Evolutionary conservation across 2,329 filamentous ascomycete genomes (phyloP).

Genomic region (Xylaria sp.): DNA sequence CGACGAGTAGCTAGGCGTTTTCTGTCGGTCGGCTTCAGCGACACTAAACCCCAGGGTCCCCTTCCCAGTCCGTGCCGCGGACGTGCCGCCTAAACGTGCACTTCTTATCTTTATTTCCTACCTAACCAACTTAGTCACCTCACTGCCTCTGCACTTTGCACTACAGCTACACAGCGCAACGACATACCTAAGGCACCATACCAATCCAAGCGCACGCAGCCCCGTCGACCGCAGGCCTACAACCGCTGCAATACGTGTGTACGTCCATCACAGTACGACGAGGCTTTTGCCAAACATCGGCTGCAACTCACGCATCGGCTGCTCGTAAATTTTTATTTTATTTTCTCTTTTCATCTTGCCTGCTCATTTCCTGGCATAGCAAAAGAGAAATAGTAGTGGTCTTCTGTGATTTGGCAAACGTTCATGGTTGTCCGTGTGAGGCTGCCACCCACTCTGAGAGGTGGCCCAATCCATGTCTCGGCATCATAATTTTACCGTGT

Average conservation of each 20-base stretch:
- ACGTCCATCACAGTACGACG: not conserved
- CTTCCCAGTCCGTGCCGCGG: conserved; percentile 21
- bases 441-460: conserved; percentile 45
- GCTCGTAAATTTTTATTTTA: not conserved
- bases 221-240: conserved; percentile 11
- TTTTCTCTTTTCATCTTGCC: not conserved
- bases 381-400: conserved; percentile 12
- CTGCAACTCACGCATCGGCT: not conserved
- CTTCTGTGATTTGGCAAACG: conserved; percentile 13
- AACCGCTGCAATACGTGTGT: conserved; percentile 18
- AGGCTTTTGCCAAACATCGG: conserved; percentile 11
- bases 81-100: conserved; percentile 11
- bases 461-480: conserved; percentile 49
- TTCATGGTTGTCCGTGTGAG: conserved; percentile 40
- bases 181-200: conserved; percentile 22
- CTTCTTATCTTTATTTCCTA: conserved; percentile 14
- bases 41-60: conserved; percentile 7
- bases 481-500: conserved; percentile 47
- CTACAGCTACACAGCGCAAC: conserved; percentile 23
- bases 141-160: not conserved
- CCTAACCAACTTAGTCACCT: not conserved
- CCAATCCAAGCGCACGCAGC: conserved; percentile 20
- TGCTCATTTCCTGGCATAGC: conserved; percentile 6
- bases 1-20: not conserved
- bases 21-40: conserved; percentile 24